Evolutionary conservation across 169 alveolate species (phyloP).

Genomic region (Condylostoma magnum): DNA sequence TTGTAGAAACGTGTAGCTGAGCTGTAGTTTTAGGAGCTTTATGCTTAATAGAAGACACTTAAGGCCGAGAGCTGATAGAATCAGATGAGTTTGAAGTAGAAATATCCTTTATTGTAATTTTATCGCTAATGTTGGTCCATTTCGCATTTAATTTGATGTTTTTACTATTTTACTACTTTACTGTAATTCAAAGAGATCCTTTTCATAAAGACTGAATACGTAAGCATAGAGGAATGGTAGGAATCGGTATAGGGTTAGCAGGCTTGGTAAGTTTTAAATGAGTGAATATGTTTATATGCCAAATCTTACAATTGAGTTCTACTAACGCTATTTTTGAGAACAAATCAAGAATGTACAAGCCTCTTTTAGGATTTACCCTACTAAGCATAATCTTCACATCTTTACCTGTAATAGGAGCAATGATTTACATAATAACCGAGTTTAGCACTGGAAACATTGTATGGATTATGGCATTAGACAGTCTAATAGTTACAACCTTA

Average conservation of each 20-base stretch:
- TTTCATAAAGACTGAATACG: neutral
- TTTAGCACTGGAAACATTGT: neutral
- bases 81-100: slow-evolving; percentile 6
- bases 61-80: slow-evolving; percentile 1
- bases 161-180: neutral
- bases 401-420: neutral
- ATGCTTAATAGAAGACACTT: neutral
- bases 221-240: too few relatives aligned
- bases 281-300: neutral
- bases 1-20: slow-evolving; percentile 6
- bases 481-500: neutral
- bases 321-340: slow-evolving; percentile 9
- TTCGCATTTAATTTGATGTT: neutral
- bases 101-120: neutral
- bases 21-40: neutral
- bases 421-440: neutral
- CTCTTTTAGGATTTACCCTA: neutral
- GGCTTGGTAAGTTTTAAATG: neutral
- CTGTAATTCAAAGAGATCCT: neutral
- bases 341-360: neutral
- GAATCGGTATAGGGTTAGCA: neutral
- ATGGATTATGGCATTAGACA: neutral
- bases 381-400: neutral
- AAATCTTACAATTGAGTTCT: neutral
- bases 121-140: neutral